Evolutionary conservation across 148 eudicot species (phyloP), one percentile per base, ranked within the genome.

Genomic region (Salicornia ramosissima): DNA sequence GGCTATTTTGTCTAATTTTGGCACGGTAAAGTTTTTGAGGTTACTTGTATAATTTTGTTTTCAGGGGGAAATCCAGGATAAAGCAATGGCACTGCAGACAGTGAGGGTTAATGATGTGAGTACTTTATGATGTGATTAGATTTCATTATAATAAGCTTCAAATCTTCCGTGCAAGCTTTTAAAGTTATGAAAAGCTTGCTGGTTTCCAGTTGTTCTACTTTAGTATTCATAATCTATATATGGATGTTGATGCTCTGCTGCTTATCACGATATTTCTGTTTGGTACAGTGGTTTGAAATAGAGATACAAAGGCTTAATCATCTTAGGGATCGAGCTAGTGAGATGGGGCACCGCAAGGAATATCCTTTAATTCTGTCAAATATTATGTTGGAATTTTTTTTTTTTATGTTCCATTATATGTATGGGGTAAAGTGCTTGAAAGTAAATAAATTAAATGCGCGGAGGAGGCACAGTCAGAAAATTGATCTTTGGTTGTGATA

Each of bases 301-400:
- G 99, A 95, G 73, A 80, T 85, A 30, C 69, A 74, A 85, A 83
- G 78, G 82, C 94, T 95, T 54, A 95, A 83, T 81, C 83, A 89
- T 84, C 94, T 95, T 25, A 83, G 91, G 60, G 99, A 91, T 73
- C 85, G 83, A 72, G 96, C 99, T 50, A 87, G 89, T 81, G 91
- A 89, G 82, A 83, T 86, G 81, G 99, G 97, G 67, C 97, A 80
- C 28, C 82, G 79, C 54, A 95, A 89, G 52, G 90, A 89, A 95
- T 95, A 95, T 95, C 99, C 97, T 94, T 90, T 78, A 12, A 14
- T 47, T 62, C 31, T 63, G 50, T 63, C 18, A 11, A 2, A 39
- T 60, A 18, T 18, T 60, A 3, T 39, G 19, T 39, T 40, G 29
- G 19, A 5, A 8, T 16, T 31, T 31, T 59, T 43, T 4, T 21